These are phyloP conservation scores for Cercospora sp. DNA, from an alignment of 2,329 filamentous ascomycete species.

Conservation along the genomic window DNA sequence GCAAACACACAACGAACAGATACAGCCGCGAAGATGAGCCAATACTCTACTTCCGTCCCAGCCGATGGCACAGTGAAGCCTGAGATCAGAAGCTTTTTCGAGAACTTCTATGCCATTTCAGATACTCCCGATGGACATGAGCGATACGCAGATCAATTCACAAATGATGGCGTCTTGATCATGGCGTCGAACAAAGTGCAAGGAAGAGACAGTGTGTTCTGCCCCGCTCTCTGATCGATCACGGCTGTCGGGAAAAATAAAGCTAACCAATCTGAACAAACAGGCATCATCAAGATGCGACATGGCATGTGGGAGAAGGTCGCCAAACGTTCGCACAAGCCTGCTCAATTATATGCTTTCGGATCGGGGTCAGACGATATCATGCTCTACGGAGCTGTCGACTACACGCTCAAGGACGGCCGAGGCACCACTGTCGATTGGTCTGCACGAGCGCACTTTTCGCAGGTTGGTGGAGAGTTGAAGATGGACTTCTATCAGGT, in stretches of 20 bases:
- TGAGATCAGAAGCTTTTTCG: conserved; percentile 48
- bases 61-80: conserved; percentile 40
- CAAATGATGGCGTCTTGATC: conserved; percentile 52
- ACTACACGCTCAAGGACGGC: conserved; percentile 56
- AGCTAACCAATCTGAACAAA: neutral
- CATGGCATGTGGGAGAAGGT: conserved; percentile 57
- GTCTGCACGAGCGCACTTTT: conserved; percentile 57
- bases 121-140: conserved; percentile 53
- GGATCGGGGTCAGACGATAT: conserved; percentile 50
- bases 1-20: neutral
- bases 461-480: conserved; percentile 54
- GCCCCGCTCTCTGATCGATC: neutral
- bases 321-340: conserved; percentile 48
- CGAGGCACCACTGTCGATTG: conserved; percentile 51
- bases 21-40: conserved; percentile 29
- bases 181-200: conserved; percentile 53
- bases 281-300: conserved; percentile 55
- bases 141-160: conserved; percentile 52
- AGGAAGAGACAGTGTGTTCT: conserved; percentile 47
- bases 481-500: conserved; percentile 58
- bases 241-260: neutral
- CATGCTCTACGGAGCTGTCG: conserved; percentile 57
- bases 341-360: conserved; percentile 54
- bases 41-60: conserved; percentile 37
- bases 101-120: conserved; percentile 50